Conservation (phyloP, 1,139 yeast genomes). For the Hyphopichia buzzinii region DNA sequence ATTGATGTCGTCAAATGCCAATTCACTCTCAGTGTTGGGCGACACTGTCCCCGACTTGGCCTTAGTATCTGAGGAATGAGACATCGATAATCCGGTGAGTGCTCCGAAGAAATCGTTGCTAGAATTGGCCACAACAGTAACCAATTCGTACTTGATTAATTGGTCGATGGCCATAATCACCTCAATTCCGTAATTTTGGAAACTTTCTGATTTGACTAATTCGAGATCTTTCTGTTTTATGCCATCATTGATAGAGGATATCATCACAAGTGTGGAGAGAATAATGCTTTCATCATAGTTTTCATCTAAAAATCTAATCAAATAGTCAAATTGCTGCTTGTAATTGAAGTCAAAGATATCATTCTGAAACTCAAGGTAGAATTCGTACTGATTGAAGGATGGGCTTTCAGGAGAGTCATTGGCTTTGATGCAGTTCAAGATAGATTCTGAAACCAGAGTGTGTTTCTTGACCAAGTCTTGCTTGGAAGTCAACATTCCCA, state of each 20-base stretch:
- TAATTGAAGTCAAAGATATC: slow-evolving; percentile 62
- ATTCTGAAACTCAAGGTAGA: slow-evolving; percentile 69
- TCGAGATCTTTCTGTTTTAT: slow-evolving; percentile 59
- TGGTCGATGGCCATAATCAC: slow-evolving; percentile 32
- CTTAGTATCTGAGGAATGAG: slow-evolving; percentile 5
- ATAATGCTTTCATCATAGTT: slow-evolving; percentile 35
- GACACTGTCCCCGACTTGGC: neutral
- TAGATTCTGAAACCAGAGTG: slow-evolving; percentile 69
- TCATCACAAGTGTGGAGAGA: slow-evolving; percentile 50
- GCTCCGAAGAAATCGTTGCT: slow-evolving; percentile 30
- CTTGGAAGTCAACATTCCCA: slow-evolving; percentile 64
- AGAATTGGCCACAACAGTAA: slow-evolving; percentile 18
- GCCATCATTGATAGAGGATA: slow-evolving; percentile 64
- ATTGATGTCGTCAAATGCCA: slow-evolving; percentile 15
- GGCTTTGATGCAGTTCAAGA: slow-evolving; percentile 51
- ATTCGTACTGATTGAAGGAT: slow-evolving; percentile 42
- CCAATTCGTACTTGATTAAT: slow-evolving; percentile 22
- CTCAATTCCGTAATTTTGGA: slow-evolving; percentile 60
- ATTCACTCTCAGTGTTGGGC: slow-evolving; percentile 5
- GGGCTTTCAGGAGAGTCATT: slow-evolving; percentile 20
- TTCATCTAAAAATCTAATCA: slow-evolving; percentile 50
- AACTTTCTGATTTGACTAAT: slow-evolving; percentile 44
- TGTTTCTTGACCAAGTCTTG: slow-evolving; percentile 74
- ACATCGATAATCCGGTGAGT: slow-evolving; percentile 17
- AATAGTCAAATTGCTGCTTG: slow-evolving; percentile 45